Conservation (phyloP, 2,329 filamentous ascomycete genomes). For the Diaporthe ampelina region DNA sequence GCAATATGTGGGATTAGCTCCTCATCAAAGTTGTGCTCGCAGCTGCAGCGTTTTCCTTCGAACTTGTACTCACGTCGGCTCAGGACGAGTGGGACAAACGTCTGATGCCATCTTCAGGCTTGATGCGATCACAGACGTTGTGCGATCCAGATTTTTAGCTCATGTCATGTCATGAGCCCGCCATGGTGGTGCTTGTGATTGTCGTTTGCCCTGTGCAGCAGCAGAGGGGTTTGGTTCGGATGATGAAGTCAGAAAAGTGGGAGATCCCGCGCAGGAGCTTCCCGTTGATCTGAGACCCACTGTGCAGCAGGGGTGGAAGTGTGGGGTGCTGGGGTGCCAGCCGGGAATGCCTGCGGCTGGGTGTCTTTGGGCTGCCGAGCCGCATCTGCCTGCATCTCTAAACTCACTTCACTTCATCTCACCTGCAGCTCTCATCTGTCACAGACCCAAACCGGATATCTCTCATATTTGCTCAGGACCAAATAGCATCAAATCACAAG, state of each 20-base stretch:
- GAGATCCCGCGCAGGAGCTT: constrained; percentile 14
- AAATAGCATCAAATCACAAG: background rate
- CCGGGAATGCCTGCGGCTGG: constrained; percentile 34
- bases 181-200: constrained; percentile 13
- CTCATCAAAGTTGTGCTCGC: constrained; percentile 33
- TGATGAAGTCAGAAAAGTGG: constrained; percentile 41
- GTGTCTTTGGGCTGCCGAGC: constrained; percentile 37
- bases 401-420: constrained; percentile 35
- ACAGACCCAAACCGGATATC: background rate
- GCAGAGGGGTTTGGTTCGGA: background rate
- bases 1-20: constrained; percentile 34
- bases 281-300: background rate
- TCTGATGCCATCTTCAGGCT: constrained; percentile 54
- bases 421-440: constrained; percentile 11
- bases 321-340: constrained; percentile 35
- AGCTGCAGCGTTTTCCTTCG: background rate
- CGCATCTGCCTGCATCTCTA: constrained; percentile 37
- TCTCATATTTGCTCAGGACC: background rate
- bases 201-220: background rate
- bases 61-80: constrained; percentile 60
- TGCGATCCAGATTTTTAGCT: background rate
- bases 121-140: background rate
- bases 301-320: constrained; percentile 11
- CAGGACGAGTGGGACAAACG: constrained; percentile 57
- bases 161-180: background rate